phyloP scores from a whole-genome alignment of 352 stramenopile genomes.

The Blastocystis sp. region DNA sequence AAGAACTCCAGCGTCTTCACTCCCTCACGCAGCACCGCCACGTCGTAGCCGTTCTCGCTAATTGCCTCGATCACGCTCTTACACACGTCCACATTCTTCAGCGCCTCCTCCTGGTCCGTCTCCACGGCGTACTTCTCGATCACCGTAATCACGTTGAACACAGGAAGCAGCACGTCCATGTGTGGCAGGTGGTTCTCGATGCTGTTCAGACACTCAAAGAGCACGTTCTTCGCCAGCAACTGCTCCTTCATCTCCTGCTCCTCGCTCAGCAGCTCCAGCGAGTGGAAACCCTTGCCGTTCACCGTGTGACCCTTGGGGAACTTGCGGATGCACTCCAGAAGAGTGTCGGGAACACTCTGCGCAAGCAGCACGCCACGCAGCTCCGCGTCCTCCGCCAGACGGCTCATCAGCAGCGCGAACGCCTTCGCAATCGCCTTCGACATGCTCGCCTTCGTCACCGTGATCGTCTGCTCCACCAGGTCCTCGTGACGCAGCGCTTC shows the following conservation, averaged over 20 bases:
- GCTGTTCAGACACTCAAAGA: constrained; percentile 34
- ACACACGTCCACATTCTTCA: constrained; percentile 9
- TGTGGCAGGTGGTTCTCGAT: neutral
- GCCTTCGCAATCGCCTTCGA: constrained; percentile 47
- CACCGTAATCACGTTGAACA: constrained; percentile 6
- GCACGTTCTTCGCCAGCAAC: constrained; percentile 8
- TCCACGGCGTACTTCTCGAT: constrained; percentile 34
- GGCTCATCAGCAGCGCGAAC: constrained; percentile 22
- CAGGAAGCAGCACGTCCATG: neutral
- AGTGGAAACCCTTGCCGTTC: constrained; percentile 29
- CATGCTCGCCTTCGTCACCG: neutral
- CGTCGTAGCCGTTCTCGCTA: constrained; percentile 37
- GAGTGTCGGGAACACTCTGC: neutral
- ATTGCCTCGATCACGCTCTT: constrained; percentile 30
- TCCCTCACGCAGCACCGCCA: neutral
- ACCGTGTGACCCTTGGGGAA: constrained; percentile 35
- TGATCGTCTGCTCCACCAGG: constrained; percentile 30
- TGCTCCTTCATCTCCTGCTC: neutral
- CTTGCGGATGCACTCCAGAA: constrained; percentile 33
- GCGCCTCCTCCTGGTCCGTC: neutral
- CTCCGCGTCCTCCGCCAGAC: constrained; percentile 17
- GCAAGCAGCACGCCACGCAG: constrained; percentile 19
- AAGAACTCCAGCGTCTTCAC: constrained; percentile 35
- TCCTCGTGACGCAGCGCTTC: neutral
- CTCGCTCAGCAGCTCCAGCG: constrained; percentile 21